These are phyloP conservation scores for Grosmannia serpens DNA, from an alignment of 2,329 filamentous ascomycete species.

Conservation along the genomic window DNA sequence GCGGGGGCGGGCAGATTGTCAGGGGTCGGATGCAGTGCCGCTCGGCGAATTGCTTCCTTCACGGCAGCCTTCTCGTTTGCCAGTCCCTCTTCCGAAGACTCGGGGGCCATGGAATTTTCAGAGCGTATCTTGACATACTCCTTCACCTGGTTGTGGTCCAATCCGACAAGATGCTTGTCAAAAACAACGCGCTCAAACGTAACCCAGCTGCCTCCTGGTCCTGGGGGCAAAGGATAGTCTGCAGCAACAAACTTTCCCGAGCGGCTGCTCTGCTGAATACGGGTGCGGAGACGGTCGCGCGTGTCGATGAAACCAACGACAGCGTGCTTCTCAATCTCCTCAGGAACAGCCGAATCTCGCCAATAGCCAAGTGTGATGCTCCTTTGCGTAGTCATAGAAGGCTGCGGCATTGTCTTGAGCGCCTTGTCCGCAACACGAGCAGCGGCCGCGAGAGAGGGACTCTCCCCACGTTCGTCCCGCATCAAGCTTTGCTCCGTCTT, in stretches of 20 bases:
- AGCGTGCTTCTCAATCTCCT: slow-evolving; percentile 39
- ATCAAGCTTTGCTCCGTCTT: slow-evolving; percentile 27
- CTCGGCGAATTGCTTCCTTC: slow-evolving; percentile 32
- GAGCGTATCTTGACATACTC: slow-evolving; percentile 48
- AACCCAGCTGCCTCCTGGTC: slow-evolving; percentile 52
- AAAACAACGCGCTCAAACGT: slow-evolving; percentile 51
- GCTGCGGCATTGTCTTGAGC: not conserved
- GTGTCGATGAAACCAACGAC: slow-evolving; percentile 53
- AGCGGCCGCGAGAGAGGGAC: not conserved
- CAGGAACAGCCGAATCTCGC: slow-evolving; percentile 43
- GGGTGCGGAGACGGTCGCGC: slow-evolving; percentile 47
- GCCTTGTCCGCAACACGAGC: not conserved
- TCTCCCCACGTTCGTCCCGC: not conserved
- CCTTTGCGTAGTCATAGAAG: slow-evolving; percentile 19
- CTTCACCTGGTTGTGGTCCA: slow-evolving; percentile 47
- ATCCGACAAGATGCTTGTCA: slow-evolving; percentile 40
- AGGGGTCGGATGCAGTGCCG: slow-evolving; percentile 29
- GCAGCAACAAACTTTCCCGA: slow-evolving; percentile 33
- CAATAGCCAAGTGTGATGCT: slow-evolving; percentile 45
- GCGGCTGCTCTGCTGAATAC: slow-evolving; percentile 40
- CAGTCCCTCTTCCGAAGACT: slow-evolving; percentile 26
- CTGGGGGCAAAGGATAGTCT: slow-evolving; percentile 39
- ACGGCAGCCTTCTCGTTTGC: slow-evolving; percentile 31
- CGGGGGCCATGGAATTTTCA: slow-evolving; percentile 20
- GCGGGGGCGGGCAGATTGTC: slow-evolving; percentile 30